A percentile compares a stretch with the other conserved stretches of the same genome.
These are phyloP conservation scores for Betula pendula DNA, from an alignment of 306 rosid species.

Conservation along the genomic window DNA sequence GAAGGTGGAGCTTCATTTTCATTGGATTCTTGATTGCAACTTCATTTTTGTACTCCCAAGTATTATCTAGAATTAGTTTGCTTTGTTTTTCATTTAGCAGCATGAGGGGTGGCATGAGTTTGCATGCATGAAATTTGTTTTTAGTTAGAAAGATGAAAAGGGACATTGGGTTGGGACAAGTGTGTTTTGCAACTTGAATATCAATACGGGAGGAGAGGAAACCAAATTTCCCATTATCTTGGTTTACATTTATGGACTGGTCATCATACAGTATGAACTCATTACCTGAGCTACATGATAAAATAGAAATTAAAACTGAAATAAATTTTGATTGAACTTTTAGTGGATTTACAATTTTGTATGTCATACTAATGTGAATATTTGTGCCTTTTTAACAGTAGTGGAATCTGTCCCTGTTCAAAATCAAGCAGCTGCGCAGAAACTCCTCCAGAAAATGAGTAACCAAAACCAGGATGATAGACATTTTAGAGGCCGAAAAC, in stretches of 20 bases:
- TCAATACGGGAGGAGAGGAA: not conserved
- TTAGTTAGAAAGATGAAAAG: slow-evolving; percentile 4
- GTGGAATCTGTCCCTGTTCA: slow-evolving; percentile 80
- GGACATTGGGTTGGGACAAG: not conserved
- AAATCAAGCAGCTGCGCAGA: slow-evolving; percentile 95
- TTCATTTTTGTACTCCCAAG: not conserved
- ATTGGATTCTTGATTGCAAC: slow-evolving; percentile 16
- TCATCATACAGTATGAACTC: not conserved
- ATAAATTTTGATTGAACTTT: not conserved
- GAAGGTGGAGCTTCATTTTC: slow-evolving; percentile 60
- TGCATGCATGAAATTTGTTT: not conserved
- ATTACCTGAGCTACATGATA: not conserved
- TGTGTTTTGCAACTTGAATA: not conserved
- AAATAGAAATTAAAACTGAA: not conserved
- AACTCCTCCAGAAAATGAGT: slow-evolving; percentile 74
- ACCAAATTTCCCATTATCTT: not conserved
- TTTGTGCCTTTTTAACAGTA: slow-evolving; percentile 38
- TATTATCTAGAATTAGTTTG: not conserved
- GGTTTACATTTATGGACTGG: not conserved
- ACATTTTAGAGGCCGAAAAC: slow-evolving; percentile 41
- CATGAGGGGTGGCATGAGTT: not conserved
- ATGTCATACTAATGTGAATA: slow-evolving; percentile 10
- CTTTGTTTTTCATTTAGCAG: not conserved
- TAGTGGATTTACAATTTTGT: not conserved
- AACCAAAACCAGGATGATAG: slow-evolving; percentile 45